These are phyloP conservation scores for Paramyrothecium roridum DNA, from an alignment of 2,329 filamentous ascomycete genomes.

Conservation along the genomic window DNA sequence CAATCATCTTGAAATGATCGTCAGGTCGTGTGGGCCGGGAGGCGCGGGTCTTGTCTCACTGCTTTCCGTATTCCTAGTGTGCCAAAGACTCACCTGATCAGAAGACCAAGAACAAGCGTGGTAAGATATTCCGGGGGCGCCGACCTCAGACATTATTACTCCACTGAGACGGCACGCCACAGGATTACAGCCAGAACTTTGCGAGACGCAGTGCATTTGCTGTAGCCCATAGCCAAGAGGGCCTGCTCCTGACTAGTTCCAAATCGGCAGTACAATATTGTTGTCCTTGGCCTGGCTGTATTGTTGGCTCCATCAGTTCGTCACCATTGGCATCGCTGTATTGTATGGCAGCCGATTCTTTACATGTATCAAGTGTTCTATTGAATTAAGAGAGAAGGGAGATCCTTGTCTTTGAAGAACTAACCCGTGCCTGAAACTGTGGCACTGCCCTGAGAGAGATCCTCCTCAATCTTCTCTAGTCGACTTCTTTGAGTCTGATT, in stretches of 20 bases:
- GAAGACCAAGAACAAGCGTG: background rate
- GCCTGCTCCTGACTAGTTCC: no score
- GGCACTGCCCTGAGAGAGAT: background rate
- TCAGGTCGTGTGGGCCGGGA: no score
- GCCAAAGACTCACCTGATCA: background rate
- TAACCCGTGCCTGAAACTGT: background rate
- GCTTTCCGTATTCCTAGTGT: no score
- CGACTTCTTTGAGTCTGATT: slow-evolving; percentile 3
- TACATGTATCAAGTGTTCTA: background rate
- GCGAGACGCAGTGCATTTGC: no score
- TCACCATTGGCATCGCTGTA: no score
- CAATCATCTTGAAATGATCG: no score
- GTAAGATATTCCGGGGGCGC: background rate
- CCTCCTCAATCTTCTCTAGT: slow-evolving; percentile 5
- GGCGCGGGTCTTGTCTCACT: background rate
- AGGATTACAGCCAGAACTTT: no score
- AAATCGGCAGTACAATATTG: no score
- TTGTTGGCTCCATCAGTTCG: no score
- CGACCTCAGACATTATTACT: background rate
- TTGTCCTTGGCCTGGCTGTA: no score
- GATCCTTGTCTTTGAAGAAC: background rate
- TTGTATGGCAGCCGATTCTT: no score
- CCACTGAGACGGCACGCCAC: background rate
- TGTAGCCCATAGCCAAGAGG: no score
- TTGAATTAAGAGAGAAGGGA: background rate